Conservation (phyloP, 2,329 filamentous ascomycete species). For the Talaromyces atroroseus region DNA sequence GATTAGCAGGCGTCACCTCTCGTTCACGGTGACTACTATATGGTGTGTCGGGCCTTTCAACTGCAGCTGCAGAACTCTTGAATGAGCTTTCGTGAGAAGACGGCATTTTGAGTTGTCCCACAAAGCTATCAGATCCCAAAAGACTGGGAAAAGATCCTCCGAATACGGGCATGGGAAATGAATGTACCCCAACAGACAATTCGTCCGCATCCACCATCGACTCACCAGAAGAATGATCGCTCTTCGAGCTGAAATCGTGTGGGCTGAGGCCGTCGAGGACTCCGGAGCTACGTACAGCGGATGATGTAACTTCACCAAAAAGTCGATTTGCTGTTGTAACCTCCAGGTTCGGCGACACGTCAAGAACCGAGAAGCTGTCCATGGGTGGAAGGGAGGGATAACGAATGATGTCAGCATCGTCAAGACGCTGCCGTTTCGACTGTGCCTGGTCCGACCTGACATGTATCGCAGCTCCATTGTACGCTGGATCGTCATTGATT, state of each 20-base stretch:
- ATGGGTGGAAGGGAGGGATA: constrained; percentile 41
- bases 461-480: constrained; percentile 21
- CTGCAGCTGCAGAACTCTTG: constrained; percentile 25
- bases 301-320: constrained; percentile 58
- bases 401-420: constrained; percentile 25
- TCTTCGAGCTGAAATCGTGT: constrained; percentile 31
- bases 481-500: constrained; percentile 46
- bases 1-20: constrained; percentile 22
- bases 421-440: constrained; percentile 33
- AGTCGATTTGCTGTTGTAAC: constrained; percentile 40
- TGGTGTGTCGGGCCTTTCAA: constrained; percentile 28
- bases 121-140: constrained; percentile 44
- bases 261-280: constrained; percentile 33
- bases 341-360: constrained; percentile 20
- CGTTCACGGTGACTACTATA: constrained; percentile 26
- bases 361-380: constrained; percentile 27
- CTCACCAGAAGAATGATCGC: constrained; percentile 39
- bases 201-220: constrained; percentile 28
- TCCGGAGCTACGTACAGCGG: constrained; percentile 50
- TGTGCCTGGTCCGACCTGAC: constrained; percentile 19
- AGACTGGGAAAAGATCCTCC: constrained; percentile 41
- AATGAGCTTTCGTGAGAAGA: constrained; percentile 34
- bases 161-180: constrained; percentile 30
- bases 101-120: constrained; percentile 45
- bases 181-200: constrained; percentile 34